Evolutionary conservation across 2,329 filamentous ascomycete species (phyloP).

Genomic region (Cadophora sp.): DNA sequence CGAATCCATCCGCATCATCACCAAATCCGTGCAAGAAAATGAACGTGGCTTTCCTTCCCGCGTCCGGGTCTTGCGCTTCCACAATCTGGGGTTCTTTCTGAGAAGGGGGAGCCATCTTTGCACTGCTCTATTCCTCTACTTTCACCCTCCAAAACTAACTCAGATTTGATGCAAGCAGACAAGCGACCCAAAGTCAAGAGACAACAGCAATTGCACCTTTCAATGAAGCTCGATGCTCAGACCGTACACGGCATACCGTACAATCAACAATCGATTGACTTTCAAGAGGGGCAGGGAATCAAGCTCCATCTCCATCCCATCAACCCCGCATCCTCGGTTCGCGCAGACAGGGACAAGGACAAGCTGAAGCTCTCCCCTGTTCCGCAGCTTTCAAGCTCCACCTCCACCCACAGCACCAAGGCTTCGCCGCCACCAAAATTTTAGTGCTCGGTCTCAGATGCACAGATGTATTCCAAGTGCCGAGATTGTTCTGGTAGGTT

Average conservation of each 20-base stretch:
- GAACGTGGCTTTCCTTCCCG: constrained; percentile 87
- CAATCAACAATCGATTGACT: not conserved
- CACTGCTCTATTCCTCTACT: not conserved
- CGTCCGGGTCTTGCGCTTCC: constrained; percentile 55
- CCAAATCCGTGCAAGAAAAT: constrained; percentile 92
- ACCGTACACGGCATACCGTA: not conserved
- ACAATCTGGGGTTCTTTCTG: constrained; percentile 29
- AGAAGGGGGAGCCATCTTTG: not conserved
- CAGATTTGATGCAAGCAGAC: too few species aligned
- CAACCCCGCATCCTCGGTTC: constrained; percentile 13
- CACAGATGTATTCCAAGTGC: not conserved
- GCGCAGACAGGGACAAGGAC: not conserved
- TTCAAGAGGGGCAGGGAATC: not conserved
- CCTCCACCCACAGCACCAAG: not conserved
- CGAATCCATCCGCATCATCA: constrained; percentile 79
- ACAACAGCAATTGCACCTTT: not conserved
- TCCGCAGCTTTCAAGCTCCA: not conserved
- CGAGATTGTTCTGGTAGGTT: not conserved
- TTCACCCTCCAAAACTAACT: not conserved
- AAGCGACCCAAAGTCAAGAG: too few species aligned
- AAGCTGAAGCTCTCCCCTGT: constrained; percentile 9
- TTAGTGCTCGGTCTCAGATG: not conserved
- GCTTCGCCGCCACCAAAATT: not conserved
- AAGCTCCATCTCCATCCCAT: not conserved
- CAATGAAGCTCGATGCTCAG: not conserved